These are phyloP conservation scores for Juglanconis sp. DNA, from an alignment of 2,329 filamentous ascomycete species.

Conservation along the genomic window DNA sequence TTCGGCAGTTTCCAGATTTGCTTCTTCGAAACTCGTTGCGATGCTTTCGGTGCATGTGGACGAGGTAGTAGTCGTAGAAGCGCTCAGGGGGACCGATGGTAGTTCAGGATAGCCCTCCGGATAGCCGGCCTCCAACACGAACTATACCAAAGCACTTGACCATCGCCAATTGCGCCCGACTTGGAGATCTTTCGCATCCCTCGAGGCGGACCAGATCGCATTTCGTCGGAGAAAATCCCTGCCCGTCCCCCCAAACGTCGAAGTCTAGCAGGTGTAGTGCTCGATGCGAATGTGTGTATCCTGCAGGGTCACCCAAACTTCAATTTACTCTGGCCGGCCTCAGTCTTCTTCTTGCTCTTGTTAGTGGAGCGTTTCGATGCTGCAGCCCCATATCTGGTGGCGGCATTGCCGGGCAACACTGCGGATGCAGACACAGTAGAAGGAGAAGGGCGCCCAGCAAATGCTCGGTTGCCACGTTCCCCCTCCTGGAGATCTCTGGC, in stretches of 20 bases:
- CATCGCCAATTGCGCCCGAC: too few relatives aligned
- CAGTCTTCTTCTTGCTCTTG: slow-evolving; percentile 39
- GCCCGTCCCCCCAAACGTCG: neutral
- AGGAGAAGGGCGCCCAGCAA: slow-evolving; percentile 35
- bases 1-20: too few relatives aligned
- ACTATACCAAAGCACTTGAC: too few relatives aligned
- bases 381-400: slow-evolving; percentile 27
- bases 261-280: neutral
- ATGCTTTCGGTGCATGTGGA: too few relatives aligned
- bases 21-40: too few relatives aligned
- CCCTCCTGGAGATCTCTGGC: slow-evolving; percentile 77
- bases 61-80: too few relatives aligned
- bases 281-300: slow-evolving; percentile 7
- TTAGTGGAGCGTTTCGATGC: slow-evolving; percentile 37
- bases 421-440: slow-evolving; percentile 24
- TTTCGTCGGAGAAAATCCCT: neutral
- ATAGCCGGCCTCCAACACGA: too few relatives aligned
- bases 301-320: slow-evolving; percentile 49
- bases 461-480: slow-evolving; percentile 50
- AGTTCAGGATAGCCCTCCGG: too few relatives aligned
- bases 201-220: too few relatives aligned
- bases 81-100: too few relatives aligned
- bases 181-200: too few relatives aligned
- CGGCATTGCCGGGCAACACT: slow-evolving; percentile 29
- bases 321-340: slow-evolving; percentile 60